Base-by-base conservation (phyloP, 306 rosid species). In the Castanea crenata region DNA sequence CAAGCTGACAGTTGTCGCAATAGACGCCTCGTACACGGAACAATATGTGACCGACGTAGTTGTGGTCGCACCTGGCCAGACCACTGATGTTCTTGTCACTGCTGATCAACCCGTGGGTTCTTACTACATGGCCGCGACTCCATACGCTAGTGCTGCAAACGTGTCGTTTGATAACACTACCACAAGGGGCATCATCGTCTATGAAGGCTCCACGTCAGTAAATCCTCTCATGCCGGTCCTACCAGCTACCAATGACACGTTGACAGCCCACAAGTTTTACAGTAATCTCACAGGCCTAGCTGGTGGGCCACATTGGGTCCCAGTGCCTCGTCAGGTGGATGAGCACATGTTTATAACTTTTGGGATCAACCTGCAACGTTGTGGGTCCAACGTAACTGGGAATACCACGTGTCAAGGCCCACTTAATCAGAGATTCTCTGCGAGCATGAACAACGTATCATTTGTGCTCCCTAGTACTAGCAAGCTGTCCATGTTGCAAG, bases 41-140 rank as follows among this genome's bases (percentile, higher is more conserved):
- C 93, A 71, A 3, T 90, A 88, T 7, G 3, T 65, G 8, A 91
- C 97, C 0, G 86, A 93, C 0, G 82, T 91, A 0, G 21, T 93
- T 0, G 86, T 90, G 1, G 0, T 82, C 0, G 85, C 91, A 2
- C 97, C 97, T 0, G 95, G 97, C 44, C 95, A 91, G 55, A 93
- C 97, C 46, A 77, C 73, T 0, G 95, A 91, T 10, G 91, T 85
- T 5, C 90, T 93, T 38, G 3, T 91, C 15, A 73, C 1, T 0
- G 74, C 93, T 0, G 77, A 91, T 78, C 87, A 85, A 55, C 54
- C 21, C 0, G 70, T 35, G 1, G 88, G 80, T 1, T 91, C 96
- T 2, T 93, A 93, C 55, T 90, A 89, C 88, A 93, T 91, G 95
- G 97, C 87, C 0, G 92, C 85, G 14, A 25, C 76, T 15, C 83